Conservation (phyloP, 495 filamentous ascomycete genomes). For the Platismatia glauca region DNA sequence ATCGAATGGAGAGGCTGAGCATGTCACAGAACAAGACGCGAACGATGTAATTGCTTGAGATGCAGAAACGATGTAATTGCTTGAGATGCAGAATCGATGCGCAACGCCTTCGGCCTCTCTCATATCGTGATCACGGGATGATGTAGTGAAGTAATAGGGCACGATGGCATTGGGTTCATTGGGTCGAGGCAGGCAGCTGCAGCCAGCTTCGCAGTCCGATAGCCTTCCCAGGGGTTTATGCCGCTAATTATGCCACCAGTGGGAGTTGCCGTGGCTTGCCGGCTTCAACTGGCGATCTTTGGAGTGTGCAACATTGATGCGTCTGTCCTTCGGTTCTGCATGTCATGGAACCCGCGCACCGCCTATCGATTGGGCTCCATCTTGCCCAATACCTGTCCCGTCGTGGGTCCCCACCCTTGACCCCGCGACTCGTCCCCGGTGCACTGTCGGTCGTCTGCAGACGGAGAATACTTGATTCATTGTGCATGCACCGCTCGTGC, state of each 20-base stretch:
- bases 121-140: neutral
- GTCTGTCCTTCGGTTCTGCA: neutral
- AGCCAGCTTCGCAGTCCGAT: too few species aligned
- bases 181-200: too few species aligned
- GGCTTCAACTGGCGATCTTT: neutral
- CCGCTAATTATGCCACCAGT: neutral
- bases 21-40: conserved; percentile 25
- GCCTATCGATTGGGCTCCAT: too few species aligned
- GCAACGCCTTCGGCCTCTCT: neutral
- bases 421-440: too few species aligned
- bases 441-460: too few species aligned
- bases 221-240: neutral
- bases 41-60: conserved; percentile 25
- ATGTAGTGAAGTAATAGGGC: too few species aligned
- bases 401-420: neutral
- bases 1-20: conserved; percentile 21
- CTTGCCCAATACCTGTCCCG: too few species aligned
- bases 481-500: too few species aligned
- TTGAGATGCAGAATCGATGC: conserved; percentile 16
- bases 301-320: neutral
- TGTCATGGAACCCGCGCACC: neutral
- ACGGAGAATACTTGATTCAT: too few species aligned
- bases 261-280: neutral
- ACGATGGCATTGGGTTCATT: too few species aligned
- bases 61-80: conserved; percentile 24